Base-by-base conservation (phyloP, 768 basidiomycete species). In the Lactarius vividus region DNA sequence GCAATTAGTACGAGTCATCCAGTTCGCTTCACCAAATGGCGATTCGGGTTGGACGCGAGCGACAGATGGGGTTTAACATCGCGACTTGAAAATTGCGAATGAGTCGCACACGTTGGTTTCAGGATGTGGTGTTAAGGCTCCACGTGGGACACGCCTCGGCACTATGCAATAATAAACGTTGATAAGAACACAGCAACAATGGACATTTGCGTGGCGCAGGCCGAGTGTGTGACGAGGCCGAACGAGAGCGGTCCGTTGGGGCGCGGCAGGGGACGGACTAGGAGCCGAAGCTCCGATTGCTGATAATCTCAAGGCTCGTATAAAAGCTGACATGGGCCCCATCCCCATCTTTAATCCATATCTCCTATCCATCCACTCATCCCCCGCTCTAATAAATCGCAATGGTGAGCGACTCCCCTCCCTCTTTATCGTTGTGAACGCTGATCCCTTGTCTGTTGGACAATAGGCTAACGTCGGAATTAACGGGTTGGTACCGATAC, bases 381-480 rank as follows among this genome's bases (percentile, higher is more conserved):
- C 37, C 49, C 16, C 26, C 56, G 18, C 46, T 26, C 31, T 23
- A 62, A 61, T 44, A 13, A 44, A 52, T 52, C 37, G 16, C 16
- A 16, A 63, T 63, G 62, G 66, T 62, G 16, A 39, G 57, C 15
- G 7, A 35, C 9, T 23, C n/a, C 42, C 35, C 26, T 28, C 46
- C 23, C n/a, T 29, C 23, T 46, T 29, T 20, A 7, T 11, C 18
- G 5, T n/a, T 10, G 13, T 52, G 16, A 39, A 33, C 11, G 0
- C 39, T 53, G 29, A 59, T 31, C 28, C 49, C 13, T 46, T 16
- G 13, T 29, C 46, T 37, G 37, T n/a, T 18, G 26, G 3, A 20
- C 42, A 5, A 40, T 59, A 81, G 77, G 88, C 94, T 81, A 91
- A 92, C 80, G 94, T 95, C 77, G 95, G 95, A 73, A 97, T 97